Percentiles rank a stretch among this genome's conserved stretches.
These are phyloP conservation scores for Phanerochaete sordida DNA, from an alignment of 768 basidiomycete species.

Conservation along the genomic window DNA sequence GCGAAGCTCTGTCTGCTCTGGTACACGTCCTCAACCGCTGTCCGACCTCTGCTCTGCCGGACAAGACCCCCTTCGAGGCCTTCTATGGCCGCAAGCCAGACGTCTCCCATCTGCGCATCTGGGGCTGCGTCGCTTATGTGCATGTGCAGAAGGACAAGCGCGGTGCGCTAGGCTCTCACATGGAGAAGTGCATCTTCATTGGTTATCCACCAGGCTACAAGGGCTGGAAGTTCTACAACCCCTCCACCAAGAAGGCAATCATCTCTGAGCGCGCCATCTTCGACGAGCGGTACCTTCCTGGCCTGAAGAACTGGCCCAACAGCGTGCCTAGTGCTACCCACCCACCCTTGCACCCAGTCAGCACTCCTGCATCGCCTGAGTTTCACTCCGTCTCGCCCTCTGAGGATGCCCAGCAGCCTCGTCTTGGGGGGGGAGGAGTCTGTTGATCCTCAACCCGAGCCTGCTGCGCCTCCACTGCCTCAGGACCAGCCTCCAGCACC, in stretches of 20 bases:
- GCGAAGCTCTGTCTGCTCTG: slow-evolving; percentile 15
- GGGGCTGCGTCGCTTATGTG: slow-evolving; percentile 22
- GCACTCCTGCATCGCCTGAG: neutral
- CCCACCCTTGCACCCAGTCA: neutral
- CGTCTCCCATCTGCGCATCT: slow-evolving; percentile 15
- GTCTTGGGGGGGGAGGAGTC: neutral
- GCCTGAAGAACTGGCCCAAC: neutral
- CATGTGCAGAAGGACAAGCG: slow-evolving; percentile 19
- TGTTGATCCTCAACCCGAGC: slow-evolving; percentile 1
- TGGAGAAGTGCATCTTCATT: slow-evolving; percentile 17
- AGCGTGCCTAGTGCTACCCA: neutral
- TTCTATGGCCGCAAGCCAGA: slow-evolving; percentile 11
- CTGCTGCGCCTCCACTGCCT: neutral
- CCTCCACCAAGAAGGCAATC: neutral
- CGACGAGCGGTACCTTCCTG: neutral
- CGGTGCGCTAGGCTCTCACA: slow-evolving; percentile 5
- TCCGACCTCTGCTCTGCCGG: slow-evolving; percentile 19
- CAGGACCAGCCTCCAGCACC: neutral
- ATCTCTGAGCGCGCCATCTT: neutral
- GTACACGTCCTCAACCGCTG: slow-evolving; percentile 23
- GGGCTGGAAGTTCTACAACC: neutral
- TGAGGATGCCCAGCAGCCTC: neutral
- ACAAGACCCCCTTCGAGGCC: slow-evolving; percentile 24
- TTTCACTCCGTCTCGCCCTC: neutral
- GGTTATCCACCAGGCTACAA: slow-evolving; percentile 13